Percentiles rank a stretch among this genome's conserved stretches.
Conservation (phyloP, 2,329 filamentous ascomycete species). For the Epichloe gansuensis region DNA sequence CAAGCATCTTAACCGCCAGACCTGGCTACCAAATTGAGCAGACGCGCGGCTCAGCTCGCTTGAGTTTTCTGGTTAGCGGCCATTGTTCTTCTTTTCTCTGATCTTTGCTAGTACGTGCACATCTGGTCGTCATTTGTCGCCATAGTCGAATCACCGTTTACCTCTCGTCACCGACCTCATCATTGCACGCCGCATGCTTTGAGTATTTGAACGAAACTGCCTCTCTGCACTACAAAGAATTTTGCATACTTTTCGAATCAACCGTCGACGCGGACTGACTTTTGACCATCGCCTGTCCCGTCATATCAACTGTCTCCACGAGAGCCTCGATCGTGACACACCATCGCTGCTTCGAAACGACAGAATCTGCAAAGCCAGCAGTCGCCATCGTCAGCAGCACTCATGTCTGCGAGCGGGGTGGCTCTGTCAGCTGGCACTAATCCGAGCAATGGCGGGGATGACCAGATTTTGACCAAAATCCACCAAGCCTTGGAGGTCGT, state of each 20-base stretch:
- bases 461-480: conserved; percentile 50
- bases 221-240: not conserved
- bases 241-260: not conserved
- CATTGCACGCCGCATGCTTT: not conserved
- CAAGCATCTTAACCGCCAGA: not conserved
- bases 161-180: not conserved
- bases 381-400: conserved; percentile 1
- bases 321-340: not conserved
- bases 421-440: conserved; percentile 17
- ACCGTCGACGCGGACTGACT: not conserved
- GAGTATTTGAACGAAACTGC: not conserved
- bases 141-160: not conserved
- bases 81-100: not conserved
- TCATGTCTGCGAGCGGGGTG: conserved; percentile 27
- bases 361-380: not conserved
- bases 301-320: not conserved
- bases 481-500: conserved; percentile 78
- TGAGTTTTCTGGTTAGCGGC: not conserved
- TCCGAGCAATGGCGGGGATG: conserved; percentile 24
- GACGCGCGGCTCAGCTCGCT: not conserved
- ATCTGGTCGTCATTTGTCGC: not conserved
- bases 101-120: not conserved
- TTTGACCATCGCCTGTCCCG: not conserved
- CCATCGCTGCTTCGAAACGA: not conserved
- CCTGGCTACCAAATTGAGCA: not conserved